phyloP scores from a whole-genome alignment of 345 rosid species.

The Cochlearia excelsa region DNA sequence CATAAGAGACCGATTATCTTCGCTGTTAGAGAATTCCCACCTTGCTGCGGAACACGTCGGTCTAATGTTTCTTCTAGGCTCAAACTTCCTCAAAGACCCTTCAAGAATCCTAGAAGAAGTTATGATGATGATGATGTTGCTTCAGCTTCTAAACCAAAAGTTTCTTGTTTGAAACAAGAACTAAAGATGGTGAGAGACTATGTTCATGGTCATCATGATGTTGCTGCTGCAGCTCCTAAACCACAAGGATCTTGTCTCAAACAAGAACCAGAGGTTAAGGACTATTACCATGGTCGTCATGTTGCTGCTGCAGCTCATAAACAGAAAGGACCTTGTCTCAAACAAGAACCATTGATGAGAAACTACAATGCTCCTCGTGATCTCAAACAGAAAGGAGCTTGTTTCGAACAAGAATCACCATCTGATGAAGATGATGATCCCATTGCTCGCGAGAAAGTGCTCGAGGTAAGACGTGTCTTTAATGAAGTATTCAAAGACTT shows the following conservation, averaged over 20 bases:
- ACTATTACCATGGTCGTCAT: not conserved
- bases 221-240: not conserved
- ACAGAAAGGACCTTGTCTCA: not conserved
- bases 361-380: not conserved
- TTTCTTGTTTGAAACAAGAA: not conserved
- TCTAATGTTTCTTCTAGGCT: not conserved
- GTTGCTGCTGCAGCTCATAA: not conserved
- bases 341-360: not conserved
- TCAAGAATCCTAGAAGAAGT: conserved; percentile 3
- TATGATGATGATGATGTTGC: not conserved
- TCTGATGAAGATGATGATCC: not conserved
- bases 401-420: not conserved
- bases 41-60: conserved; percentile 10
- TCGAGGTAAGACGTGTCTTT: conserved; percentile 56
- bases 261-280: not conserved
- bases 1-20: conserved; percentile 10
- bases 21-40: conserved; percentile 22
- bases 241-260: not conserved
- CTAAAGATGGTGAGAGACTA: not conserved
- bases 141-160: not conserved
- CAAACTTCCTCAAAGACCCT: not conserved
- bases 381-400: not conserved
- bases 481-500: conserved; percentile 54
- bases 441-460: conserved; percentile 42
- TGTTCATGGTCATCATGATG: not conserved